Conservation (phyloP, 2,329 filamentous ascomycete species). For the Seiridium unicorne region DNA sequence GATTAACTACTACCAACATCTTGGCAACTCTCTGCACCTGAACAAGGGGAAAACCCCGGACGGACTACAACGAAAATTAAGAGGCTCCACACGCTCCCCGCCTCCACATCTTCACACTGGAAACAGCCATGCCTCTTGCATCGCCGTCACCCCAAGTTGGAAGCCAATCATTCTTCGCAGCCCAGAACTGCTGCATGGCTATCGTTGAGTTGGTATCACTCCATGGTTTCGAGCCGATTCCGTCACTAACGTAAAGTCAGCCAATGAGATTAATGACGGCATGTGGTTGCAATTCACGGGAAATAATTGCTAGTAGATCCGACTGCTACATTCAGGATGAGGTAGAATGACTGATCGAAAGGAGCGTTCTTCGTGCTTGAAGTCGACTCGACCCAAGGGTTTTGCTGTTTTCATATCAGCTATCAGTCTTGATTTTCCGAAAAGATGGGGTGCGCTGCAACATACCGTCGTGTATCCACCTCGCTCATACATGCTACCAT, state of each 20-base stretch:
- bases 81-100: neutral
- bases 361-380: constrained; percentile 37
- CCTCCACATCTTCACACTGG: constrained; percentile 45
- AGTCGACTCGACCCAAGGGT: constrained; percentile 42
- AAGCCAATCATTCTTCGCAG: constrained; percentile 37
- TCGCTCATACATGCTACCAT: constrained; percentile 34
- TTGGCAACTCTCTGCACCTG: too few relatives aligned
- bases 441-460: constrained; percentile 30
- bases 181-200: constrained; percentile 41
- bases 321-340: constrained; percentile 51
- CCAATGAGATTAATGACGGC: neutral
- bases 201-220: constrained; percentile 35
- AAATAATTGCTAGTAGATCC: constrained; percentile 49
- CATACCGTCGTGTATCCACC: constrained; percentile 38
- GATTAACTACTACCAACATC: too few relatives aligned
- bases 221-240: constrained; percentile 44
- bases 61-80: neutral
- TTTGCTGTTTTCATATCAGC: constrained; percentile 7
- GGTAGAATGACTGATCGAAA: constrained; percentile 50
- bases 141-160: constrained; percentile 45
- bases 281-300: constrained; percentile 19
- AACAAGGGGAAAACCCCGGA: too few relatives aligned
- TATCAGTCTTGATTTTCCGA: neutral
- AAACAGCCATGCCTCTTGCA: constrained; percentile 42
- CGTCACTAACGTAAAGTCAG: constrained; percentile 31